These are phyloP conservation scores for Effrenium voratum DNA, from an alignment of 73 alveolate genomes.

Conservation along the genomic window DNA sequence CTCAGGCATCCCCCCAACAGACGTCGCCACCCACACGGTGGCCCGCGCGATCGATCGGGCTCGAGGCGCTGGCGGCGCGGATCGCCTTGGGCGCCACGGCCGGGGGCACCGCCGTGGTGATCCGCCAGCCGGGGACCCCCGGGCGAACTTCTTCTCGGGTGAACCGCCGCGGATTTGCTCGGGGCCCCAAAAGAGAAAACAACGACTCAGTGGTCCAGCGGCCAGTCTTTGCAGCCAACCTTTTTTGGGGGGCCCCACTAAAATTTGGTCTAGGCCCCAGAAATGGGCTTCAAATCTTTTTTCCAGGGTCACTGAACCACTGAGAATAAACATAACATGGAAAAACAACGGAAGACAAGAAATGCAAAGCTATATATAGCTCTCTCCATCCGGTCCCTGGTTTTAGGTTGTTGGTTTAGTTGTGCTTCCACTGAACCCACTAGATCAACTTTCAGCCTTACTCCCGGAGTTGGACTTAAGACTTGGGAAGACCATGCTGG, in stretches of 20 bases:
- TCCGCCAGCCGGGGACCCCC: neutral
- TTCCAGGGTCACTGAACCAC: too few species aligned
- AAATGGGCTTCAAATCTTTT: too few species aligned
- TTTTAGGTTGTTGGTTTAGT: too few species aligned
- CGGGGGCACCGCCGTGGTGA: neutral
- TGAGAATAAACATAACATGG: neutral
- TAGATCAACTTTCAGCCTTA: too few species aligned
- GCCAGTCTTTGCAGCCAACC: neutral
- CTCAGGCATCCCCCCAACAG: neutral
- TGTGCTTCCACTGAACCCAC: too few species aligned
- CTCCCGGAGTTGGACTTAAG: too few species aligned
- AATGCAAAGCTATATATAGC: neutral
- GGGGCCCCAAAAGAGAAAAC: neutral
- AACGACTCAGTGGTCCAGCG: neutral
- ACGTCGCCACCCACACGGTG: neutral
- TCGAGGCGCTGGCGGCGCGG: slow-evolving; percentile 27
- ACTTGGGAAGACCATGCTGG: too few species aligned
- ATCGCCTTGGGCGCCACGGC: slow-evolving; percentile 33
- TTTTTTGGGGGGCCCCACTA: too few species aligned
- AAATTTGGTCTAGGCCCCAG: too few species aligned
- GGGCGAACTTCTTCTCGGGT: neutral
- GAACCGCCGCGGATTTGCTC: neutral
- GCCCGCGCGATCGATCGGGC: neutral
- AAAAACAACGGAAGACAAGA: neutral
- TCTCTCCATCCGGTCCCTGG: too few species aligned